Percentiles rank a stretch among this genome's conserved stretches.
Conservation (phyloP, 2,329 filamentous ascomycete genomes). For the Arthroderma sp. region DNA sequence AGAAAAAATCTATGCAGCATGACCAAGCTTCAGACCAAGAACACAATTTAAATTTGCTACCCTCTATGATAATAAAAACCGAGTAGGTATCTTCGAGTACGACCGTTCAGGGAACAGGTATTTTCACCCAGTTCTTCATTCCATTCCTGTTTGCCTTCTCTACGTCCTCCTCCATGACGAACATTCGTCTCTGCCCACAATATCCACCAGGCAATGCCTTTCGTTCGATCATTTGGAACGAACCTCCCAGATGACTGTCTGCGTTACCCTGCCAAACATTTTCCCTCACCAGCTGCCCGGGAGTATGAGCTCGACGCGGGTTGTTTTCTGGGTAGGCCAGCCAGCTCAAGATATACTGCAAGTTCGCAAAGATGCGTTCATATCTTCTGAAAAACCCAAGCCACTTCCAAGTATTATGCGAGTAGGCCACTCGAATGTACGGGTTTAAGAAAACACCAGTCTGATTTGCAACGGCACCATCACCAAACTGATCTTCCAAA, state of each 20-base stretch:
- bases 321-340: conserved; percentile 11
- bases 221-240: conserved; percentile 9
- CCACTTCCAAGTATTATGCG: conserved; percentile 8
- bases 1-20: not conserved
- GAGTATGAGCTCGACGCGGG: conserved; percentile 7
- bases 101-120: conserved; percentile 6
- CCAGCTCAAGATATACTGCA: conserved; percentile 12
- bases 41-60: no score
- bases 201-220: conserved; percentile 7
- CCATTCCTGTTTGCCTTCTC: conserved; percentile 6
- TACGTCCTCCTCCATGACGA: conserved; percentile 9
- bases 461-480: not conserved
- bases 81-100: not conserved
- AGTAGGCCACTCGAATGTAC: conserved; percentile 9
- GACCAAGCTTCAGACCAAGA: no score
- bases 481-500: conserved; percentile 8
- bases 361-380: conserved; percentile 10
- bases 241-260: conserved; percentile 3
- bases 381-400: conserved; percentile 9
- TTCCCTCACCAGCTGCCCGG: conserved; percentile 6
- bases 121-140: conserved; percentile 10
- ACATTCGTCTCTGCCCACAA: conserved; percentile 12
- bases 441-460: conserved; percentile 10
- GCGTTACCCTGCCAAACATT: conserved; percentile 4
- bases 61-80: not conserved